These are phyloP conservation scores for Aspergillus sojae DNA, from an alignment of 2,329 filamentous ascomycete genomes.

Conservation along the genomic window DNA sequence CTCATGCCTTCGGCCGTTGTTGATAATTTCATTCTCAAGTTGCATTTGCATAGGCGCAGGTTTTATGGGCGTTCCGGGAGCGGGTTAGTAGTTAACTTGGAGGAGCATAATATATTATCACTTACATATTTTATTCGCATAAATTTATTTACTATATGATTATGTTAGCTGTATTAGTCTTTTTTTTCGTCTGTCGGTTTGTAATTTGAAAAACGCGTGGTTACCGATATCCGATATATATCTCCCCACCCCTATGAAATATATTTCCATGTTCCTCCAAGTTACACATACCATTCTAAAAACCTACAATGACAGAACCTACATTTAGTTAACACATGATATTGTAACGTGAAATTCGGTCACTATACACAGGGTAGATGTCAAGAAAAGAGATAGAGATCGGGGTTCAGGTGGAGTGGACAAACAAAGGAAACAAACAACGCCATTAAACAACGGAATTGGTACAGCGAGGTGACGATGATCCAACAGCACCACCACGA, in stretches of 20 bases:
- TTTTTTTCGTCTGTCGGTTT: not conserved
- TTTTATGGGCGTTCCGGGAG: not conserved
- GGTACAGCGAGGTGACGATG: slow-evolving; percentile 24
- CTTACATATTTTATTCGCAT: not conserved
- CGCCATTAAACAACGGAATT: slow-evolving; percentile 25
- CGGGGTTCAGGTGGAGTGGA: slow-evolving; percentile 9
- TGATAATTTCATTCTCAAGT: not conserved
- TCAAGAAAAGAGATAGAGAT: slow-evolving; percentile 19
- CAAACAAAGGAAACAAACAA: slow-evolving; percentile 7
- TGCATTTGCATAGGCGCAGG: slow-evolving; percentile 7
- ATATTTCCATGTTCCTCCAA: not conserved
- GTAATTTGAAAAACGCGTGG: not conserved
- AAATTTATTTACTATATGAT: not conserved
- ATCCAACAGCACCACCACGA: not conserved
- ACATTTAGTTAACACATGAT: not conserved
- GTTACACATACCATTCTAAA: not conserved
- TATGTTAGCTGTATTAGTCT: too few species aligned
- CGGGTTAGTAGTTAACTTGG: not conserved
- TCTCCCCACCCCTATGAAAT: not conserved
- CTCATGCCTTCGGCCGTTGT: not conserved
- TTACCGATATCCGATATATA: not conserved
- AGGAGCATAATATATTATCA: not conserved
- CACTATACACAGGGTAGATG: slow-evolving; percentile 23
- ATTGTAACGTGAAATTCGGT: slow-evolving; percentile 6
- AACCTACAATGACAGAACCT: not conserved